phyloP scores from a whole-genome alignment of 768 basidiomycete genomes.

The Boletus sp. region DNA sequence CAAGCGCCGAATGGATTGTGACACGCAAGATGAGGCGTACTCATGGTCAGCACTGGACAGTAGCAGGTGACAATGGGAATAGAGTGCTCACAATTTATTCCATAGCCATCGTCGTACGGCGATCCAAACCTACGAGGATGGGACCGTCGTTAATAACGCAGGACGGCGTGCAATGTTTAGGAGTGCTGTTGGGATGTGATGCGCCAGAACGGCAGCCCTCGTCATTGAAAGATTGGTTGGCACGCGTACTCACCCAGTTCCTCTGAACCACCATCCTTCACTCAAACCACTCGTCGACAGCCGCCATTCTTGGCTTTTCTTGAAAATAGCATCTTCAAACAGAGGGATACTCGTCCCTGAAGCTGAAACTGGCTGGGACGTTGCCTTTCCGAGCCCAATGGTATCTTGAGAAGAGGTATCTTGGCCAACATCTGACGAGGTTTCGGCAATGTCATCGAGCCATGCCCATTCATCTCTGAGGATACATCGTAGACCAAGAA shows the following conservation, averaged over 20 bases:
- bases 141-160: conserved; percentile 5
- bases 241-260: conserved; percentile 62
- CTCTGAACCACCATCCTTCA: conserved; percentile 80
- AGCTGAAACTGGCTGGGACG: neutral
- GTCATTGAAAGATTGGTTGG: neutral
- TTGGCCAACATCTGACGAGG: neutral
- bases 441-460: conserved; percentile 17
- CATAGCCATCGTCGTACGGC: conserved; percentile 81
- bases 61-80: neutral
- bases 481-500: conserved; percentile 77
- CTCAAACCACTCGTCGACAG: conserved; percentile 88
- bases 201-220: neutral
- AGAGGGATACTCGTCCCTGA: conserved; percentile 33
- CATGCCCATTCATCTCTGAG: conserved; percentile 38
- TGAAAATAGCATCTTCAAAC: conserved; percentile 77
- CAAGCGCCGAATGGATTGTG: no score
- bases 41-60: neutral
- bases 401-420: conserved; percentile 7
- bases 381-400: neutral
- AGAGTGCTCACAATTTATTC: conserved; percentile 71
- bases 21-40: neutral
- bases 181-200: neutral
- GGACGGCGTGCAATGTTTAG: neutral
- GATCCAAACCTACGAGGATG: conserved; percentile 64
- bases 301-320: conserved; percentile 77